These are phyloP conservation scores for Rosa persica DNA, from an alignment of 306 rosid genomes.

Conservation along the genomic window DNA sequence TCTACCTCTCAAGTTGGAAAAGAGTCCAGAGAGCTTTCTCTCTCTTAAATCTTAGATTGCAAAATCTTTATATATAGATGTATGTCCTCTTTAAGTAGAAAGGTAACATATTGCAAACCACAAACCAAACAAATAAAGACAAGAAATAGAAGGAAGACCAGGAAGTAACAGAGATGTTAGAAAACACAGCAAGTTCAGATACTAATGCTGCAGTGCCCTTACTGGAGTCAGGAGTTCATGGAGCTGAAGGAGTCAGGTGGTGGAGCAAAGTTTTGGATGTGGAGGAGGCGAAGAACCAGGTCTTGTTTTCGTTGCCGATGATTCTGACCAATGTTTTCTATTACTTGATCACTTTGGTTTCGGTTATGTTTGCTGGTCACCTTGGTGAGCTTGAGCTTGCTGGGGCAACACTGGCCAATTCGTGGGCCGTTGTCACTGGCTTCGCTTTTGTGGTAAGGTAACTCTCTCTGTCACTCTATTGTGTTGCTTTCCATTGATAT, in stretches of 20 bases:
- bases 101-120: background rate
- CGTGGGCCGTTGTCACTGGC: conserved; percentile 80
- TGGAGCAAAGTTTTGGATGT: conserved; percentile 55
- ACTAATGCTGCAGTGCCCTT: background rate
- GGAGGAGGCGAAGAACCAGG: conserved; percentile 62
- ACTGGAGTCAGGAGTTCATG: background rate
- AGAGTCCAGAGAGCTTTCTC: background rate
- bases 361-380: conserved; percentile 92
- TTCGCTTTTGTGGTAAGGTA: conserved; percentile 69
- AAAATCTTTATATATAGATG: background rate
- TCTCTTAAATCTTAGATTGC: background rate
- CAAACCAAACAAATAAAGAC: background rate
- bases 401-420: conserved; percentile 78
- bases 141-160: background rate
- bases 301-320: conserved; percentile 65
- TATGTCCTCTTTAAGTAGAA: background rate
- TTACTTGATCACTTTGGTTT: conserved; percentile 51
- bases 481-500: background rate
- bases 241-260: conserved; percentile 32
- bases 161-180: background rate
- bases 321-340: conserved; percentile 63
- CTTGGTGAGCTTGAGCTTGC: conserved; percentile 82
- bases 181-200: background rate
- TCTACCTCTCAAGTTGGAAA: background rate
- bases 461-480: background rate